These are phyloP conservation scores for Fusarium zealandicum DNA, from an alignment of 2,329 filamentous ascomycete genomes.

Conservation along the genomic window DNA sequence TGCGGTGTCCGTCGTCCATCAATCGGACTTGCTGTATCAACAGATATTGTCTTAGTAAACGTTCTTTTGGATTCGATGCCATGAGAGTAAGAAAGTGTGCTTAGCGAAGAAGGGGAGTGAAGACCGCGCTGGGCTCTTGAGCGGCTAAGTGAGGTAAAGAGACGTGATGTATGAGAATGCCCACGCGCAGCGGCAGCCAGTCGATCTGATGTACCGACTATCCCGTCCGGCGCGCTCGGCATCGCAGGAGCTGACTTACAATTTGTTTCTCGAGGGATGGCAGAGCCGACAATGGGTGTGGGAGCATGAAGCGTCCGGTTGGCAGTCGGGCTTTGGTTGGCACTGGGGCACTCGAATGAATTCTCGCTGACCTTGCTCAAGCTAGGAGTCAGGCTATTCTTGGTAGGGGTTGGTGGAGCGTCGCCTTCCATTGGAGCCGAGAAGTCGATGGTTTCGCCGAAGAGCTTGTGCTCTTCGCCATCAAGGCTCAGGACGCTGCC, in stretches of 20 bases:
- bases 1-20: slow-evolving; percentile 70
- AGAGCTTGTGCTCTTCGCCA: slow-evolving; percentile 71
- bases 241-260: slow-evolving; percentile 53
- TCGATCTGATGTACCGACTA: slow-evolving; percentile 21
- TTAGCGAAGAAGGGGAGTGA: slow-evolving; percentile 47
- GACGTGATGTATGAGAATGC: slow-evolving; percentile 43
- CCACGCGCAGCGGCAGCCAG: slow-evolving; percentile 45
- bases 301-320: slow-evolving; percentile 53
- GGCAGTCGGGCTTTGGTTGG: slow-evolving; percentile 50
- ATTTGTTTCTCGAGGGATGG: slow-evolving; percentile 48
- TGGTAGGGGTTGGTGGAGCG: slow-evolving; percentile 93
- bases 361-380: slow-evolving; percentile 49
- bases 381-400: slow-evolving; percentile 62
- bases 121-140: slow-evolving; percentile 44
- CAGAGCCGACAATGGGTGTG: slow-evolving; percentile 51
- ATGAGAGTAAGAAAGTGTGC: slow-evolving; percentile 39
- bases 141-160: slow-evolving; percentile 49
- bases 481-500: slow-evolving; percentile 84
- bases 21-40: slow-evolving; percentile 67
- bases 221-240: slow-evolving; percentile 20
- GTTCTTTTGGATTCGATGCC: slow-evolving; percentile 46
- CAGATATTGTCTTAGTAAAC: slow-evolving; percentile 59
- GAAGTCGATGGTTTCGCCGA: slow-evolving; percentile 43
- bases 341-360: slow-evolving; percentile 50
- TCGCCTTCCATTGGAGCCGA: slow-evolving; percentile 57